These are phyloP conservation scores for Leishmania amazonensis DNA, from an alignment of 208 protist species.

Conservation along the genomic window DNA sequence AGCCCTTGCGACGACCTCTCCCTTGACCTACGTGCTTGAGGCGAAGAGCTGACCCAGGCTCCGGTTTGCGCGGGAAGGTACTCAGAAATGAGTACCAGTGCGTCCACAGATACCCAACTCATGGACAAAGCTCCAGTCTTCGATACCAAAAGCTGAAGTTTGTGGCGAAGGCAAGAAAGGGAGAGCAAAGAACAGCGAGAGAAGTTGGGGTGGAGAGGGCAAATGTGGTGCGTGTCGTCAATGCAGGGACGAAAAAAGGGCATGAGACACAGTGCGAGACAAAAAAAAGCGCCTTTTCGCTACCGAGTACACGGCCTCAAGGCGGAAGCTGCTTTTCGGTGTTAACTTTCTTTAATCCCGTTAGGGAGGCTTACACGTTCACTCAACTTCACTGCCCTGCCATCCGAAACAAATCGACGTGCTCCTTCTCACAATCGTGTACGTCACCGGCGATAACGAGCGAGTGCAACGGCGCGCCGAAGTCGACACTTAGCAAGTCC, in stretches of 20 bases:
- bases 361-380: background rate
- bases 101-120: constrained; percentile 1
- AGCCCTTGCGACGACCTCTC: constrained; percentile 16
- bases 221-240: background rate
- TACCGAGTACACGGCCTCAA: background rate
- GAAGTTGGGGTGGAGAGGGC: background rate
- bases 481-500: constrained; percentile 93
- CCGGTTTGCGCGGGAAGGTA: constrained; percentile 6
- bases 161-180: background rate
- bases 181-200: background rate
- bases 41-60: constrained; percentile 13
- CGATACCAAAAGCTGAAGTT: background rate
- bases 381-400: constrained; percentile 11
- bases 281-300: background rate
- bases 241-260: background rate
- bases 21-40: constrained; percentile 4
- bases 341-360: background rate
- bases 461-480: constrained; percentile 97
- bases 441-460: constrained; percentile 97
- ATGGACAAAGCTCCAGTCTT: background rate
- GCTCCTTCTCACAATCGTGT: constrained; percentile 94
- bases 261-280: background rate
- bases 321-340: background rate
- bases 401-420: constrained; percentile 71
- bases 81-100: constrained; percentile 11